A percentile compares a stretch with the other conserved stretches of the same genome.
phyloP scores from a whole-genome alignment of 192 early-diverging fungal species.

The Entomortierella chlamydospora region DNA sequence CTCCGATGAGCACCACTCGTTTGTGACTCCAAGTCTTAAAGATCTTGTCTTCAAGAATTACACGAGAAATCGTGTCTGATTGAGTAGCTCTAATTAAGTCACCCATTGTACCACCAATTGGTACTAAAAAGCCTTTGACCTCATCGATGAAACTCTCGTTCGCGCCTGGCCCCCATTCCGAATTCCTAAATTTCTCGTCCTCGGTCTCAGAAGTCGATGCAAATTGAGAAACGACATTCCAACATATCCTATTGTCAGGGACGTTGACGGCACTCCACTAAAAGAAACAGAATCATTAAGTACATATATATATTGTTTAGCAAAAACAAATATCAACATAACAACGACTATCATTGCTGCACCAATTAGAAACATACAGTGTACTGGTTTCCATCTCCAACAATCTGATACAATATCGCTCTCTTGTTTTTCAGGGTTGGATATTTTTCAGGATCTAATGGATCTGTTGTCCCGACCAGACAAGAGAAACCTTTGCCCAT shows the following conservation, averaged over 20 bases:
- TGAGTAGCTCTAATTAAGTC: conserved; percentile 23
- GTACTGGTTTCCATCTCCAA: not conserved
- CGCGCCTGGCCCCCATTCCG: conserved; percentile 2
- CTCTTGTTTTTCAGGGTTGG: not conserved
- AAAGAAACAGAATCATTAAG: not conserved
- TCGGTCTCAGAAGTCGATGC: not conserved
- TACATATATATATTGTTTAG: not conserved
- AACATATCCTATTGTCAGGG: not conserved
- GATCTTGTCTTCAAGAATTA: conserved; percentile 18
- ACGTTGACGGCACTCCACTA: not conserved
- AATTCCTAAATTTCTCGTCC: not conserved
- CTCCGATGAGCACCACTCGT: conserved; percentile 12
- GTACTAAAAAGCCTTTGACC: not conserved
- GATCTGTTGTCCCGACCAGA: conserved; percentile 17
- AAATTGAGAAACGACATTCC: not conserved
- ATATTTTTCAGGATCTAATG: conserved; percentile 10
- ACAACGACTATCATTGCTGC: no score
- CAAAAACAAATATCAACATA: not conserved
- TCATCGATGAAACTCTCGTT: not conserved
- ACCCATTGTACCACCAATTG: conserved; percentile 15
- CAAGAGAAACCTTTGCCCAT: conserved; percentile 8
- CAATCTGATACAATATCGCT: not conserved
- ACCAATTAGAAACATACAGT: not conserved
- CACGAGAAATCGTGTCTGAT: conserved; percentile 3
- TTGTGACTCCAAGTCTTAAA: conserved; percentile 13